These are phyloP conservation scores for Anacardium occidentale DNA, from an alignment of 345 rosid genomes.

Conservation along the genomic window DNA sequence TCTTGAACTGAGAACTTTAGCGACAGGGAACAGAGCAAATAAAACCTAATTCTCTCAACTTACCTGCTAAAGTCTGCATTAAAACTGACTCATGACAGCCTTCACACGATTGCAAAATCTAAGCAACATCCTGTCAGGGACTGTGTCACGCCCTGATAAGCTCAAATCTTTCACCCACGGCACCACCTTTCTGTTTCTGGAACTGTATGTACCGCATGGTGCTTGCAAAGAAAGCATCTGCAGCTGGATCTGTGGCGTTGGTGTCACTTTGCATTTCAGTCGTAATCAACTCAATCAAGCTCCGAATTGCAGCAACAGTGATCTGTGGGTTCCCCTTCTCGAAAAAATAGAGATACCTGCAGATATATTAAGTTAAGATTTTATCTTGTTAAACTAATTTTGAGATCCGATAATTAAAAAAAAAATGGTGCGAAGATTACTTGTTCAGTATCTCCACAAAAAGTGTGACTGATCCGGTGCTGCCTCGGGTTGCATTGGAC, in stretches of 20 bases:
- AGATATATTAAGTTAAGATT: constrained; percentile 6
- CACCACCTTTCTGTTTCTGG: constrained; percentile 96
- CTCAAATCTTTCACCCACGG: constrained; percentile 72
- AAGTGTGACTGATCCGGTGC: constrained; percentile 74
- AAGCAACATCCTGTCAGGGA: neutral
- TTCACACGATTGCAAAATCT: neutral
- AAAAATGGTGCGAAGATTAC: constrained; percentile 36
- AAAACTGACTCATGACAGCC: neutral
- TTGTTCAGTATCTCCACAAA: constrained; percentile 96
- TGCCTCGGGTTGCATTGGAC: constrained; percentile 68
- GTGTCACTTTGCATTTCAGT: constrained; percentile 82
- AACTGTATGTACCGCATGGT: constrained; percentile 76
- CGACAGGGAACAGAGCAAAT: neutral
- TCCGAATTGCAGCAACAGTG: constrained; percentile 67
- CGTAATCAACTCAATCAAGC: constrained; percentile 70
- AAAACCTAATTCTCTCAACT: neutral
- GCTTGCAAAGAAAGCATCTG: constrained; percentile 77
- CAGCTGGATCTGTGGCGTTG: constrained; percentile 53
- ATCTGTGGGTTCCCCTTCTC: constrained; percentile 89
- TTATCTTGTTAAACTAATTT: neutral
- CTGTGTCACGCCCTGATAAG: constrained; percentile 56
- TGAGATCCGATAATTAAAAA: neutral
- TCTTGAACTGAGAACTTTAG: neutral
- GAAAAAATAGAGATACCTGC: constrained; percentile 84
- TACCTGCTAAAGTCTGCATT: neutral